Evolutionary conservation across 441 rosid genomes (phyloP).

Genomic region (Euphorbia schlechtendalii): DNA sequence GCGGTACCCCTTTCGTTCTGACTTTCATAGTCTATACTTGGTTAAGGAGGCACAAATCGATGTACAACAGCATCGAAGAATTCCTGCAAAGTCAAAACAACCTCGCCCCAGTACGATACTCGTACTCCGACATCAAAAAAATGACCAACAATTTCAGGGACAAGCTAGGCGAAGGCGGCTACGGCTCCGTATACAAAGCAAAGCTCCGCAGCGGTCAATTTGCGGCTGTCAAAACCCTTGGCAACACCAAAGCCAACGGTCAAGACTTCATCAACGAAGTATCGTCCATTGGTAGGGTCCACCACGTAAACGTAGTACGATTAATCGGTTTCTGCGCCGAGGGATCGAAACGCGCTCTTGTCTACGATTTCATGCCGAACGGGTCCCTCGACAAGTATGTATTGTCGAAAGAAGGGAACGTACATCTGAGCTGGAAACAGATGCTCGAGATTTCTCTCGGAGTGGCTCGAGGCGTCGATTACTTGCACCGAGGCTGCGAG

Average conservation of each 20-base stretch:
- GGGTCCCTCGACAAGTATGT: slow-evolving; percentile 24
- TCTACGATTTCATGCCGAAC: slow-evolving; percentile 21
- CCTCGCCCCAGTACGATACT: slow-evolving; percentile 18
- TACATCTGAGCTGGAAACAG: slow-evolving; percentile 10
- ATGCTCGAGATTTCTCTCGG: slow-evolving; percentile 16
- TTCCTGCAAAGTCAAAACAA: slow-evolving; percentile 16
- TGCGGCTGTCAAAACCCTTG: slow-evolving; percentile 15
- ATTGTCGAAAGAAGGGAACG: neutral
- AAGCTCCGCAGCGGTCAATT: slow-evolving; percentile 16
- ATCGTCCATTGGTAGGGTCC: slow-evolving; percentile 16
- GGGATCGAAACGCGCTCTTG: slow-evolving; percentile 19
- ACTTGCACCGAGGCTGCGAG: slow-evolving; percentile 22
- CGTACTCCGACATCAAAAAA: slow-evolving; percentile 19
- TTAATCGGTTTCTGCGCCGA: slow-evolving; percentile 21
- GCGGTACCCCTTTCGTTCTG: slow-evolving; percentile 10
- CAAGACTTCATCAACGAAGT: slow-evolving; percentile 27
- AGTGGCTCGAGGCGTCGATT: slow-evolving; percentile 20
- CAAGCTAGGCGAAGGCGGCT: slow-evolving; percentile 21
- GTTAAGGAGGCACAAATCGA: slow-evolving; percentile 17
- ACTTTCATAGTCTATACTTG: slow-evolving; percentile 14
- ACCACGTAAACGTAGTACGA: slow-evolving; percentile 19
- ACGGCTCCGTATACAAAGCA: slow-evolving; percentile 18
- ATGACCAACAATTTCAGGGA: slow-evolving; percentile 21
- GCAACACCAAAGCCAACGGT: slow-evolving; percentile 16
- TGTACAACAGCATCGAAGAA: slow-evolving; percentile 21